Evolutionary conservation across 495 filamentous ascomycete species (phyloP).

Genomic region (Penicillium maclennaniae): DNA sequence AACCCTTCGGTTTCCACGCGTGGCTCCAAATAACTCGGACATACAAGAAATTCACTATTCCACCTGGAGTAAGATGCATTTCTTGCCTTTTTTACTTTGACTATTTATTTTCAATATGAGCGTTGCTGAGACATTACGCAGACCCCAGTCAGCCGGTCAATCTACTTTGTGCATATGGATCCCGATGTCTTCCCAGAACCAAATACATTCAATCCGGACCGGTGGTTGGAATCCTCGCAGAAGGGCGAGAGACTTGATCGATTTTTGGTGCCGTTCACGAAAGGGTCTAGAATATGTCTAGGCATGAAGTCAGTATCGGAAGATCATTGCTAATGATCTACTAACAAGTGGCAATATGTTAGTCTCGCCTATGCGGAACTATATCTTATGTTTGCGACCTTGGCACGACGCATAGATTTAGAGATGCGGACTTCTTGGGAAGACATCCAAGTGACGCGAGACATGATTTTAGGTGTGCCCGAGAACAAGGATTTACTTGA

Average conservation of each 20-base stretch:
- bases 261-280: background rate
- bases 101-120: background rate
- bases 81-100: too few species aligned
- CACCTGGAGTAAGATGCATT: background rate
- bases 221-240: background rate
- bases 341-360: background rate
- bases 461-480: background rate
- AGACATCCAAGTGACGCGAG: background rate
- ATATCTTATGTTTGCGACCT: background rate
- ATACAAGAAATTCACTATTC: background rate
- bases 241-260: background rate
- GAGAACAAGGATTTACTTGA: background rate
- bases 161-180: background rate
- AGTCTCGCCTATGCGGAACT: constrained; percentile 1
- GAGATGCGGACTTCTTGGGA: background rate
- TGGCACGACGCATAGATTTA: background rate
- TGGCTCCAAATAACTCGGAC: background rate
- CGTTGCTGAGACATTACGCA: background rate
- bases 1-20: background rate
- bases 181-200: background rate
- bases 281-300: background rate
- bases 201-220: background rate
- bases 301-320: constrained; percentile 1
- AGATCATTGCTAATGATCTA: background rate
- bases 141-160: background rate